Conservation (phyloP, 2,329 filamentous ascomycete genomes). For the Hymenoscyphus albidus region DNA sequence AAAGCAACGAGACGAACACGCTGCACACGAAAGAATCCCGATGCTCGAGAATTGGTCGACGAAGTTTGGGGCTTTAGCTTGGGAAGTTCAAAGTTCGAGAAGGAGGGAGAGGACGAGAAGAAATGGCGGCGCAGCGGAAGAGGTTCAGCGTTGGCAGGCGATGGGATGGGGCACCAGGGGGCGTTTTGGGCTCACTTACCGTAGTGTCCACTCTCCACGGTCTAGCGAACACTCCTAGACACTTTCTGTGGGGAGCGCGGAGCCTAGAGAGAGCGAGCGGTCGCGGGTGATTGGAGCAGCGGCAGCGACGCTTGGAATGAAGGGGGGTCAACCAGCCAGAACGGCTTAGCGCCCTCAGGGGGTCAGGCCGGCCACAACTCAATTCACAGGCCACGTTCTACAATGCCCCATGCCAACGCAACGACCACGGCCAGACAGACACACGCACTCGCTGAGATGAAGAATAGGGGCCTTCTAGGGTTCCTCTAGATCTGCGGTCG, state of each 20-base stretch:
- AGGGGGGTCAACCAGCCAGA: constrained; percentile 12
- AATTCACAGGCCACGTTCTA: neutral
- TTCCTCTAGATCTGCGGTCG: neutral
- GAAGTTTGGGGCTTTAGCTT: constrained; percentile 10
- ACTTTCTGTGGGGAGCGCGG: constrained; percentile 2
- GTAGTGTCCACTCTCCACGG: neutral
- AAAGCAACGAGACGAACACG: constrained; percentile 2
- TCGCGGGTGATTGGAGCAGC: constrained; percentile 7
- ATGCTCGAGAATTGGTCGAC: constrained; percentile 10
- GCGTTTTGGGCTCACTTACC: constrained; percentile 4
- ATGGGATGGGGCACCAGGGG: constrained; percentile 6
- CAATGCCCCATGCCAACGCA: neutral
- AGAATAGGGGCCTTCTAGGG: neutral
- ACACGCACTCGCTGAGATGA: neutral
- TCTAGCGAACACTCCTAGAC: too few relatives aligned
- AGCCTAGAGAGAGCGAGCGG: constrained; percentile 15
- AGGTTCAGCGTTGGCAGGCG: neutral
- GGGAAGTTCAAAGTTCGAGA: neutral
- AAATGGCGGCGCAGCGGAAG: neutral
- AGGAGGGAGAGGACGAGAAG: constrained; percentile 12
- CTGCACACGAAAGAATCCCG: neutral
- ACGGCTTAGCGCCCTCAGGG: constrained; percentile 10
- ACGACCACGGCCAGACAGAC: neutral
- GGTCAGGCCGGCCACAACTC: neutral
- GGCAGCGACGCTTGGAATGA: constrained; percentile 20